Percentiles rank a stretch among this genome's conserved stretches.
Evolutionary conservation across 2,329 filamentous ascomycete genomes (phyloP).

Genomic region (Pyrenochaeta sp.): DNA sequence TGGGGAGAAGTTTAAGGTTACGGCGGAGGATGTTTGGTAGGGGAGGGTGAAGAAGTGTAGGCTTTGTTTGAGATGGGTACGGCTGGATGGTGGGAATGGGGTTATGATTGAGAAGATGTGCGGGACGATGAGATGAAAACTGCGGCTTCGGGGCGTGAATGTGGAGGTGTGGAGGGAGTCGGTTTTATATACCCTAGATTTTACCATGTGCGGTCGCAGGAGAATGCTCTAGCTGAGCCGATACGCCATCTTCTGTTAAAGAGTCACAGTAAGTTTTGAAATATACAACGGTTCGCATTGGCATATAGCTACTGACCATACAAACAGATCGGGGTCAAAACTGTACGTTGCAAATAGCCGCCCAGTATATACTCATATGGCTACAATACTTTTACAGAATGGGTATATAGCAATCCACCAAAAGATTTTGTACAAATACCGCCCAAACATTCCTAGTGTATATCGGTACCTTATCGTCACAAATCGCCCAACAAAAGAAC

Average conservation of each 20-base stretch:
- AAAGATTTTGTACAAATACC: slow-evolving; percentile 3
- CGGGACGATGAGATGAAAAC: neutral
- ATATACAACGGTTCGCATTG: neutral
- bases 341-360: neutral
- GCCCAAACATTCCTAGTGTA: neutral
- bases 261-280: neutral
- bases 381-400: slow-evolving; percentile 10
- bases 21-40: slow-evolving; percentile 88
- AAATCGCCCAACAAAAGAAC: neutral
- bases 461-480: neutral
- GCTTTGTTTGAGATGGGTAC: too few species aligned
- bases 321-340: neutral
- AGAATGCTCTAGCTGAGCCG: neutral
- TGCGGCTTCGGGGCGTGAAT: neutral
- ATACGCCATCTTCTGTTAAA: neutral
- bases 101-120: neutral
- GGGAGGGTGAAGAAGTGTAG: too few species aligned
- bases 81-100: neutral
- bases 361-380: neutral
- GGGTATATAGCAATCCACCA: slow-evolving; percentile 26
- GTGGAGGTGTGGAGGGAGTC: neutral
- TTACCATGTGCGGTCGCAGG: neutral
- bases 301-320: neutral
- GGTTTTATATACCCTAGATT: neutral
- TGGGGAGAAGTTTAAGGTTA: slow-evolving; percentile 80